Evolutionary conservation across 805 yeast species (phyloP), one percentile per base, ranked within the genome.

Genomic region (Saturnispora sekii): DNA sequence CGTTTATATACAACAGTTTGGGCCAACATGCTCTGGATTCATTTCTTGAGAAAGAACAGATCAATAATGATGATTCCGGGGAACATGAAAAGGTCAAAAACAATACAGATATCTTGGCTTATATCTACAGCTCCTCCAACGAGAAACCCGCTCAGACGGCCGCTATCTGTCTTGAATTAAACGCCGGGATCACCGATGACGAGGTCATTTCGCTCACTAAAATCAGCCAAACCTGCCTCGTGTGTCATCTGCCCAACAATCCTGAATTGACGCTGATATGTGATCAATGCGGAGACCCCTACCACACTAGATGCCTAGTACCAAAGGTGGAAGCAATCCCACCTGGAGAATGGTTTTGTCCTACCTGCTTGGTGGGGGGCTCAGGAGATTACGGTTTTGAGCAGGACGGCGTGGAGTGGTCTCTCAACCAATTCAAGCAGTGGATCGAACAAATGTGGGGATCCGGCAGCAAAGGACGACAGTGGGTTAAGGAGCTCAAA

Each of bases 311-410:
- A 34, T 87, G 95, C 57, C 64, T 87, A n/a, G 21, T 40, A 4
- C 18, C 41, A 2, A 78, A 78, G 1, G 52, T 82, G 18, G 56
- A 61, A 1, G 54, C 55, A 2, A 64, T 80, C 2, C 88, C 89
- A 0, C 57, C 67, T 21, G 75, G 74, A 10, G 73, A 69, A 14
- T 89, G 96, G 95, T 81, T 72, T 56, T 89, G 97, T 60, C 82
- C 81, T 41, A 74, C 73, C 46, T 89, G 97, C 61, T 66, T 89
- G n/a, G 69, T 83, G 11, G 96, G 95, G 0, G 58, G 64, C 0
- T 36, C 46, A 5, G 40, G 49, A 14, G 35, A 79, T 51, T 89
- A 86, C 56, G 95, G 95, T 0, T 89, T 90, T 60, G 89, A 83
- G 51, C 93, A 84, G 51, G 69, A 65, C 46, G 63, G 81, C 56